A percentile compares a stretch with the other conserved stretches of the same genome.
Evolutionary conservation across 495 filamentous ascomycete species (phyloP).

Genomic region (Tuber umbilicatum): DNA sequence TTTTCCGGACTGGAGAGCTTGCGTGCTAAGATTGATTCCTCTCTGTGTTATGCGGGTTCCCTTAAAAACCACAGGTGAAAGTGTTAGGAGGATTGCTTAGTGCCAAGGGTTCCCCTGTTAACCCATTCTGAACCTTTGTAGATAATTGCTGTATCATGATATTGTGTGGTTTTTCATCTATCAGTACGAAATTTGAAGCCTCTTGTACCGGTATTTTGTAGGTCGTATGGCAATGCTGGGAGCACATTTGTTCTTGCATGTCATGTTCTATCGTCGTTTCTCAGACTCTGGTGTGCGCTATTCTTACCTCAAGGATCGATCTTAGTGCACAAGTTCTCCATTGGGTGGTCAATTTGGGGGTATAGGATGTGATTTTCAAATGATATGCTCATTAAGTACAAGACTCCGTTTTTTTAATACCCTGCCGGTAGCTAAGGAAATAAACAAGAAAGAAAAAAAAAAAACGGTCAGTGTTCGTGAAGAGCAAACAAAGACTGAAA

Average conservation of each 20-base stretch:
- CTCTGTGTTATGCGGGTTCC: too few relatives aligned
- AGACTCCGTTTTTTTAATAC: background rate
- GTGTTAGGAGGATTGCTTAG: too few relatives aligned
- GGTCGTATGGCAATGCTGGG: too few relatives aligned
- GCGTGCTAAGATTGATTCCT: background rate
- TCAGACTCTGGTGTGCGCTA: background rate
- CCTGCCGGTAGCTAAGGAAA: background rate
- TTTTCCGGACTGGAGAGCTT: background rate
- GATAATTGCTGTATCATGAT: too few relatives aligned
- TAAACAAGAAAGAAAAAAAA: background rate
- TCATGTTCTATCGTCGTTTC: background rate
- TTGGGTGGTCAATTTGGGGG: background rate
- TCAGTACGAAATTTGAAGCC: too few relatives aligned
- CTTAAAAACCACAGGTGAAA: too few relatives aligned
- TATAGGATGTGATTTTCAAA: background rate
- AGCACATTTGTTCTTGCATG: too few relatives aligned
- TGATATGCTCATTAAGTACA: background rate
- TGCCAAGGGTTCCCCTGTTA: too few relatives aligned
- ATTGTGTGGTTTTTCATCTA: too few relatives aligned
- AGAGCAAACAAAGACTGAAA: background rate
- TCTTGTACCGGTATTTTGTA: too few relatives aligned
- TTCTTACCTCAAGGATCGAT: background rate
- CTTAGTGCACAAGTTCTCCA: background rate
- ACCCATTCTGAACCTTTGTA: too few relatives aligned
- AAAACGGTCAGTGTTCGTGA: background rate